Percentiles rank a stretch among this genome's conserved stretches.
These are phyloP conservation scores for Solanum phureja DNA, from an alignment of 257 asterid genomes.

Conservation along the genomic window DNA sequence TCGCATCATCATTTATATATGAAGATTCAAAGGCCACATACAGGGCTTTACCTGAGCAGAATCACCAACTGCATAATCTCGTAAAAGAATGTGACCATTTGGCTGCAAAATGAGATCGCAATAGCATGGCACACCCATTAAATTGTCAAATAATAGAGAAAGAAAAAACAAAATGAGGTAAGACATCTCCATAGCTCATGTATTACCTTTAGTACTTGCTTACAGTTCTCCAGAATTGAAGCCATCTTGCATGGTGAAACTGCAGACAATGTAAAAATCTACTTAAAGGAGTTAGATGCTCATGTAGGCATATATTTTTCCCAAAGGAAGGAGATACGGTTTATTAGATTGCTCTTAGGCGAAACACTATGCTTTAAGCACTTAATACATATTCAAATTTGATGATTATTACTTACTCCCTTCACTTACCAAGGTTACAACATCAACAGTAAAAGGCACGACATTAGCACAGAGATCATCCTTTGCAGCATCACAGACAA, in stretches of 20 bases:
- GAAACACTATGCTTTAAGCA: neutral
- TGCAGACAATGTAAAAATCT: conserved; percentile 86
- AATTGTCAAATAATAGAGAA: neutral
- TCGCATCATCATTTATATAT: neutral
- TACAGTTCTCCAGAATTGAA: conserved; percentile 47
- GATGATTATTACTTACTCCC: neutral
- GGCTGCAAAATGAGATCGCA: conserved; percentile 39
- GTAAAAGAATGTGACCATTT: conserved; percentile 60
- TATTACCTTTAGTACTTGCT: conserved; percentile 60
- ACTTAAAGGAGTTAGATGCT: conserved; percentile 17
- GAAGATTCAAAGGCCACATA: neutral
- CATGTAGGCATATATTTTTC: neutral
- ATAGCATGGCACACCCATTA: neutral
- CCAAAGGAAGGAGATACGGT: neutral
- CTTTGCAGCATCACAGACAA: conserved; percentile 55
- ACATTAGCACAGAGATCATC: conserved; percentile 49
- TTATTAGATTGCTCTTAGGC: neutral
- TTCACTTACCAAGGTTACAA: conserved; percentile 60
- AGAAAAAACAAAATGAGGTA: conserved; percentile 1
- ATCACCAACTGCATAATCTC: conserved; percentile 81
- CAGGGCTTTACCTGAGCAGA: conserved; percentile 53
- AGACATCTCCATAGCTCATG: neutral
- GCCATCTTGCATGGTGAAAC: conserved; percentile 79
- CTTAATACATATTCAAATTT: neutral
- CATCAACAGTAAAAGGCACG: conserved; percentile 57